Conservation (phyloP, 805 yeast genomes). For the Ogataea nonfermentans region DNA sequence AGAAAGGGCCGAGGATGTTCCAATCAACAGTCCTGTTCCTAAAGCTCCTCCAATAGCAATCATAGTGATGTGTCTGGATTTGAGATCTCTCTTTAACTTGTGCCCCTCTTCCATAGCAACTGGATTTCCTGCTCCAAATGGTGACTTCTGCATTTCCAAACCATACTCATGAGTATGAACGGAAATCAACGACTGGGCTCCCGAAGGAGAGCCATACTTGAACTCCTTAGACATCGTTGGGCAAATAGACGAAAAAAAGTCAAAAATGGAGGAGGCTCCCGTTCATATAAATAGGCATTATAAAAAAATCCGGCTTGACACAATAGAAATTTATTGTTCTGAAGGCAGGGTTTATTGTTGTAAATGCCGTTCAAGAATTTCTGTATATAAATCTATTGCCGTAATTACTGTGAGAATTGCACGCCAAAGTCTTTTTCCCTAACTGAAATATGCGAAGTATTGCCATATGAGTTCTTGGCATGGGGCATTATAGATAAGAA, state of each 20-base stretch:
- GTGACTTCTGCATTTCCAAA: slow-evolving; percentile 44
- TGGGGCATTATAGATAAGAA: slow-evolving; percentile 10
- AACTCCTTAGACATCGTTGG: slow-evolving; percentile 3
- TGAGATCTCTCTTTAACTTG: slow-evolving; percentile 43
- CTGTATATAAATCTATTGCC: neutral
- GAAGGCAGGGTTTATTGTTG: slow-evolving; percentile 2
- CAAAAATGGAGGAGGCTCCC: too few species aligned
- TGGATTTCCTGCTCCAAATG: slow-evolving; percentile 31
- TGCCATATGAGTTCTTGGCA: slow-evolving; percentile 2
- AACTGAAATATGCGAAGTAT: too few species aligned
- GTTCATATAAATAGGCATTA: neutral
- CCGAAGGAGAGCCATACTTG: slow-evolving; percentile 15
- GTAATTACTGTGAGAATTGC: neutral
- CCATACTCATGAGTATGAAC: slow-evolving; percentile 46
- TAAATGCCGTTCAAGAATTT: neutral
- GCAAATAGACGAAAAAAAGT: too few species aligned
- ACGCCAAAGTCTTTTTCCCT: neutral
- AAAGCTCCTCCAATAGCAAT: slow-evolving; percentile 80
- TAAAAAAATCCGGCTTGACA: neutral
- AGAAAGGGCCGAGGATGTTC: slow-evolving; percentile 69
- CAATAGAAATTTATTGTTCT: slow-evolving; percentile 1
- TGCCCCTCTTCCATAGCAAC: slow-evolving; percentile 42
- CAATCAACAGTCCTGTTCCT: slow-evolving; percentile 78
- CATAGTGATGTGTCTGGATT: slow-evolving; percentile 54
- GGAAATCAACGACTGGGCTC: slow-evolving; percentile 21